phyloP scores from a whole-genome alignment of 306 rosid genomes.

The Fragaria nilgerrensis region DNA sequence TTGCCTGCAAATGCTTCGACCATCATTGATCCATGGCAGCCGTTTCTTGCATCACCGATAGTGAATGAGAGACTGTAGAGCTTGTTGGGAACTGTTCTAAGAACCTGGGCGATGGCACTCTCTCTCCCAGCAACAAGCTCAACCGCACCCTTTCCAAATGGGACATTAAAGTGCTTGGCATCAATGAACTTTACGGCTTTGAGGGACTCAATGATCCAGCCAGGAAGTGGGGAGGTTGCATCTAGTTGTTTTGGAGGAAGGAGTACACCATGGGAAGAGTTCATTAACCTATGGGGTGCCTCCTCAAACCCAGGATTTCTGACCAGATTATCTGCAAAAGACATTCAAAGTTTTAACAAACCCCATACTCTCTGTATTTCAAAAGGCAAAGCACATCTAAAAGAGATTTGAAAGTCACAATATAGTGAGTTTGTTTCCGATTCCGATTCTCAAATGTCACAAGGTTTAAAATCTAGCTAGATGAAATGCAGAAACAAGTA shows the following conservation, averaged over 20 bases:
- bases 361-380: neutral
- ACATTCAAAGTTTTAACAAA: constrained; percentile 5
- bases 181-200: constrained; percentile 84
- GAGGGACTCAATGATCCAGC: constrained; percentile 91
- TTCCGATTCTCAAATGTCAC: neutral
- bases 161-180: constrained; percentile 55
- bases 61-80: constrained; percentile 61
- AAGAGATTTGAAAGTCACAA: neutral
- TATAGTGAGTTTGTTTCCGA: neutral
- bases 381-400: neutral
- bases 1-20: constrained; percentile 87
- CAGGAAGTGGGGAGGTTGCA: constrained; percentile 78
- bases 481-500: neutral
- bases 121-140: constrained; percentile 95
- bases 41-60: constrained; percentile 82
- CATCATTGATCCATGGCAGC: constrained; percentile 93
- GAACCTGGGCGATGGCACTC: constrained; percentile 79
- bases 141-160: constrained; percentile 62
- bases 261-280: constrained; percentile 76
- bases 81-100: constrained; percentile 61
- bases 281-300: constrained; percentile 76
- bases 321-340: constrained; percentile 70
- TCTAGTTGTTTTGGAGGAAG: constrained; percentile 92
- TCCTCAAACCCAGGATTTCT: constrained; percentile 78
- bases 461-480: neutral